A percentile compares a stretch with the other conserved stretches of the same genome.
These are phyloP conservation scores for Fusarium torreyae DNA, from an alignment of 2,329 filamentous ascomycete genomes.

Conservation along the genomic window DNA sequence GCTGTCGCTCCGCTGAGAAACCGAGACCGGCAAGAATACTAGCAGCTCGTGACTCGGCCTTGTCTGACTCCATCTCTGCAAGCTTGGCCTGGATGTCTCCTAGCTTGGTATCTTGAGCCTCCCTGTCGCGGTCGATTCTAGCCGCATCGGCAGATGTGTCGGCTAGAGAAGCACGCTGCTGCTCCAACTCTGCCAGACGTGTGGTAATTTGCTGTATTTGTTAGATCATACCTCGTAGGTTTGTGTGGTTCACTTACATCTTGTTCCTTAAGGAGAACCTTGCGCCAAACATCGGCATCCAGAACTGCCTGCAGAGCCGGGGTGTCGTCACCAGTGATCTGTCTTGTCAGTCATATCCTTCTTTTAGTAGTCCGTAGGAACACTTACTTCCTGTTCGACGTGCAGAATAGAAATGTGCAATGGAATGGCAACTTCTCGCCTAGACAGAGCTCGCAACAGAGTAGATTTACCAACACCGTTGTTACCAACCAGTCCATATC, in stretches of 20 bases:
- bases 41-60: constrained; percentile 94
- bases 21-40: constrained; percentile 97
- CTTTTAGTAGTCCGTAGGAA: not conserved
- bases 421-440: constrained; percentile 93
- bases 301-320: constrained; percentile 94
- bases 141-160: constrained; percentile 93
- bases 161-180: constrained; percentile 82
- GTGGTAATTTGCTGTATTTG: constrained; percentile 77
- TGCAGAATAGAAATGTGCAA: constrained; percentile 99
- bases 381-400: constrained; percentile 91
- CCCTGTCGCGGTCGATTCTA: constrained; percentile 86
- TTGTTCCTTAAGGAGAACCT: constrained; percentile 92
- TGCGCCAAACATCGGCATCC: constrained; percentile 98
- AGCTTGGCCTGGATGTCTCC: constrained; percentile 93
- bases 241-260: constrained; percentile 67
- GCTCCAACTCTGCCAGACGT: constrained; percentile 83
- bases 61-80: constrained; percentile 99
- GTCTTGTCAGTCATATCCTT: constrained; percentile 26
- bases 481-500: constrained; percentile 97
- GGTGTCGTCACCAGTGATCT: constrained; percentile 96
- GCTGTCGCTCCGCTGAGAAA: constrained; percentile 93
- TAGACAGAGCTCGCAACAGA: constrained; percentile 90
- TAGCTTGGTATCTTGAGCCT: constrained; percentile 90
- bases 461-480: constrained; percentile 99
- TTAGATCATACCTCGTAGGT: constrained; percentile 48